phyloP scores from a whole-genome alignment of 495 filamentous ascomycete species.

The Durotheca rogersii region DNA sequence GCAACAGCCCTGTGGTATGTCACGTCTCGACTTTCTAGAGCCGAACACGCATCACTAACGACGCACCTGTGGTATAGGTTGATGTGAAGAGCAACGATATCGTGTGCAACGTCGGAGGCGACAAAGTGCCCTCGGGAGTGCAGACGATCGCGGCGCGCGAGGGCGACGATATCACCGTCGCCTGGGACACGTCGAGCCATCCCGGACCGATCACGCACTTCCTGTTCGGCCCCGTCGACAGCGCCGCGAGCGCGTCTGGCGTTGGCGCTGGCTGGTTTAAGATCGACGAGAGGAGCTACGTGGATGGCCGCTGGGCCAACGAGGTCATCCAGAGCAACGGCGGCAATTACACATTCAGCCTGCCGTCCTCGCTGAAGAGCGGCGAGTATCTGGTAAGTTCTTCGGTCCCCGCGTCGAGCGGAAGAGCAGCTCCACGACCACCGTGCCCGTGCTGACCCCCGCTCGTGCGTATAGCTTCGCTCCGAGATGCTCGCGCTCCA shows the following conservation, averaged over 20 bases:
- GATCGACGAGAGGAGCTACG: conserved; percentile 35
- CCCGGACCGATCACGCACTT: conserved; percentile 43
- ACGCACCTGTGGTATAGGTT: conserved; percentile 18
- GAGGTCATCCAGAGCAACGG: conserved; percentile 31
- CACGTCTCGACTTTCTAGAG: not conserved
- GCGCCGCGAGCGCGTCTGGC: conserved; percentile 34
- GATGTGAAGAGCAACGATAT: conserved; percentile 36
- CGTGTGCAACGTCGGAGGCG: conserved; percentile 39
- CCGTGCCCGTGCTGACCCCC: no score
- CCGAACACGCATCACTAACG: no score
- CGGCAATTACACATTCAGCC: conserved; percentile 33
- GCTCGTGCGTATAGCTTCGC: no score
- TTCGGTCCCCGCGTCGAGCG: no score
- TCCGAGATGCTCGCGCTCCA: conserved; percentile 39
- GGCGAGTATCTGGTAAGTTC: conserved; percentile 35
- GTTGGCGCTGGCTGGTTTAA: conserved; percentile 34
- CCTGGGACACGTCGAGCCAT: conserved; percentile 39
- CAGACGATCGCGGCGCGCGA: conserved; percentile 31
- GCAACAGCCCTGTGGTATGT: conserved; percentile 38
- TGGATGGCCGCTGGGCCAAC: conserved; percentile 36
- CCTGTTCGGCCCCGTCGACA: conserved; percentile 37
- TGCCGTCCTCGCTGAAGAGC: conserved; percentile 30
- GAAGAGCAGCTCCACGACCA: no score
- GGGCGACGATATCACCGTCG: conserved; percentile 40
- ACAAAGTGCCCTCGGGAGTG: conserved; percentile 35